These are phyloP conservation scores for Xylariaceae sp. DNA, from an alignment of 2,329 filamentous ascomycete genomes.

Conservation along the genomic window DNA sequence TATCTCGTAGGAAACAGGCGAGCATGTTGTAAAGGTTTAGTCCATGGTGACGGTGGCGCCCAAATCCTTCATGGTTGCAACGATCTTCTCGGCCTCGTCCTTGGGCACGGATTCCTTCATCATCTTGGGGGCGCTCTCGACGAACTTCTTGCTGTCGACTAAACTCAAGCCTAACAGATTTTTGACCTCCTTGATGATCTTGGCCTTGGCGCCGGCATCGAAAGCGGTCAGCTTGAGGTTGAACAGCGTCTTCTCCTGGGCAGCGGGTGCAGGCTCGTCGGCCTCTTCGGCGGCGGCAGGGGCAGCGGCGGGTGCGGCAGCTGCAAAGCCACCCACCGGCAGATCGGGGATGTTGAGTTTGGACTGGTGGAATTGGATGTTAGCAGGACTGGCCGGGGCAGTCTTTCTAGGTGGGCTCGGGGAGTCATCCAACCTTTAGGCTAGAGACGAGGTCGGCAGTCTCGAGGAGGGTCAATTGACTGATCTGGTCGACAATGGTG, in stretches of 20 bases:
- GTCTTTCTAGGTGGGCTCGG: not conserved
- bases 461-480: slow-evolving; percentile 94
- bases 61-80: slow-evolving; percentile 88
- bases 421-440: slow-evolving; percentile 68
- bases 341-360: slow-evolving; percentile 97
- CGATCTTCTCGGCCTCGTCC: slow-evolving; percentile 98
- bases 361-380: slow-evolving; percentile 50
- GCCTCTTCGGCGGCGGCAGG: slow-evolving; percentile 71
- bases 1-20: not conserved
- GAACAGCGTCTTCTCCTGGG: slow-evolving; percentile 96
- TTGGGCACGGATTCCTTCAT: slow-evolving; percentile 99
- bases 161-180: slow-evolving; percentile 87
- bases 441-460: slow-evolving; percentile 92
- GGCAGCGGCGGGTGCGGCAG: slow-evolving; percentile 57
- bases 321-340: slow-evolving; percentile 86
- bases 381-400: slow-evolving; percentile 8
- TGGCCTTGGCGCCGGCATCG: slow-evolving; percentile 86
- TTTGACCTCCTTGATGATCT: slow-evolving; percentile 99
- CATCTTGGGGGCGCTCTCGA: slow-evolving; percentile 94
- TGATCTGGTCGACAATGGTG: slow-evolving; percentile 96
- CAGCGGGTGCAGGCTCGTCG: slow-evolving; percentile 81
- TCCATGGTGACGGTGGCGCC: slow-evolving; percentile 90
- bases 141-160: slow-evolving; percentile 99
- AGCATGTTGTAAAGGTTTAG: slow-evolving; percentile 43
- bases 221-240: slow-evolving; percentile 91